Percentiles rank a stretch among this genome's conserved stretches.
phyloP scores from a whole-genome alignment of 1,139 yeast species.

The Williopsis jadinii region DNA sequence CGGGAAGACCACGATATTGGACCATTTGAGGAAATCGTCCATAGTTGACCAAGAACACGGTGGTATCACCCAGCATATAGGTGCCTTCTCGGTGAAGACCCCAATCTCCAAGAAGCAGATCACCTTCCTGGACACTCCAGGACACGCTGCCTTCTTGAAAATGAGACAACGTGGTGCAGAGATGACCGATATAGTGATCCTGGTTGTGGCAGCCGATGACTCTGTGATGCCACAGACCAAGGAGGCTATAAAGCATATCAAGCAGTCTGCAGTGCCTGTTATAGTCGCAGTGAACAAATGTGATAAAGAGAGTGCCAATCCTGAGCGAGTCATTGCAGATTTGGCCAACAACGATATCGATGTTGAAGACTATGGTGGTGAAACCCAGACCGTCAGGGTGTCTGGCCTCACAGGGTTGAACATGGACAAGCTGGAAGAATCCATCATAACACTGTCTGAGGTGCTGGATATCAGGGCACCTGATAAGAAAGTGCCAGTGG shows the following conservation, averaged over 20 bases:
- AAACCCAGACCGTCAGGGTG: slow-evolving; percentile 80
- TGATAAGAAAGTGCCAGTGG: slow-evolving; percentile 41
- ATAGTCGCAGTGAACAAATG: slow-evolving; percentile 92
- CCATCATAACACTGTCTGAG: slow-evolving; percentile 80
- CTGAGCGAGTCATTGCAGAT: slow-evolving; percentile 67
- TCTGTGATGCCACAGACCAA: slow-evolving; percentile 96
- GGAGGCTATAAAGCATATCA: slow-evolving; percentile 93
- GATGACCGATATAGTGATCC: slow-evolving; percentile 83
- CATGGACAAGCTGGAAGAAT: slow-evolving; percentile 86
- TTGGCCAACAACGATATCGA: slow-evolving; percentile 72
- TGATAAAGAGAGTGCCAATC: slow-evolving; percentile 70
- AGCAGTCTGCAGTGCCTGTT: slow-evolving; percentile 38
- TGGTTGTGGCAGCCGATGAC: slow-evolving; percentile 98
- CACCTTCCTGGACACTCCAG: slow-evolving; percentile 95
- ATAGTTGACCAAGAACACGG: slow-evolving; percentile 86
- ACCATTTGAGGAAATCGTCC: slow-evolving; percentile 74
- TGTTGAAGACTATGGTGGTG: slow-evolving; percentile 93
- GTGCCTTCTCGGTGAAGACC: slow-evolving; percentile 85
- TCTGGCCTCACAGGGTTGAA: slow-evolving; percentile 83
- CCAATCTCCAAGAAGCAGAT: slow-evolving; percentile 69
- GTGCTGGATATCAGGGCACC: slow-evolving; percentile 66
- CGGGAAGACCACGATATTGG: slow-evolving; percentile 93
- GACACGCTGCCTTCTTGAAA: slow-evolving; percentile 93
- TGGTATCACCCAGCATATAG: slow-evolving; percentile 96
- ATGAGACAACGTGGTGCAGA: slow-evolving; percentile 97